phyloP scores from a whole-genome alignment of 75 land plant species.

The Selaginella tamariscina region DNA sequence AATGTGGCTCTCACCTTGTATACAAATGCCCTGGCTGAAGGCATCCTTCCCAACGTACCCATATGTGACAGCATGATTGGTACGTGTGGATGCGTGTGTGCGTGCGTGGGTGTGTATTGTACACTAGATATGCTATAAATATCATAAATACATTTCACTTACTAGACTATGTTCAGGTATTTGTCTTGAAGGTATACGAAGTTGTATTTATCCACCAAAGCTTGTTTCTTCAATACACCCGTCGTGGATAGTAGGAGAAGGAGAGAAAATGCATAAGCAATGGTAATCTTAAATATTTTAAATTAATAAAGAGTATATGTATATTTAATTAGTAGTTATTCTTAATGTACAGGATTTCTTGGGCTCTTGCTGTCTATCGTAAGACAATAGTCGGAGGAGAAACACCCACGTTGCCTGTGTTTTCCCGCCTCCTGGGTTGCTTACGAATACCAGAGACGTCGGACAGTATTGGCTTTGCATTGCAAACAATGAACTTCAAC shows the following conservation, averaged over 20 bases:
- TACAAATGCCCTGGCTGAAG: conserved; percentile 46
- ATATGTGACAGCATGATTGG: conserved; percentile 68
- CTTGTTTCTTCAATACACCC: not conserved
- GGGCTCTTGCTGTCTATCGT: conserved; percentile 53
- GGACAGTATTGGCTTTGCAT: conserved; percentile 18
- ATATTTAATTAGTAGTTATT: too few relatives aligned
- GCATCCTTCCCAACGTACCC: conserved; percentile 39
- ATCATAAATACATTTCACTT: too few relatives aligned
- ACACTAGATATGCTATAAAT: not conserved
- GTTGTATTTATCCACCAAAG: not conserved
- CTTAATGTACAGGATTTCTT: conserved; percentile 61
- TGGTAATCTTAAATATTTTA: conserved; percentile 32
- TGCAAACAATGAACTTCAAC: conserved; percentile 28
- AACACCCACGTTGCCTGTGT: conserved; percentile 36
- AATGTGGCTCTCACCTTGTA: conserved; percentile 48
- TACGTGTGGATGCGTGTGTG: conserved; percentile 15
- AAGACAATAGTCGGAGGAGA: conserved; percentile 53
- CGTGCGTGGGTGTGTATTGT: not conserved
- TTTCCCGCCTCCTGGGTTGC: conserved; percentile 76
- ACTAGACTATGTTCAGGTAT: too few relatives aligned
- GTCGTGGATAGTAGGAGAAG: conserved; percentile 12
- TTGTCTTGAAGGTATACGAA: not conserved
- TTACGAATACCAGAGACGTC: conserved; percentile 48
- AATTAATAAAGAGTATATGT: too few relatives aligned
- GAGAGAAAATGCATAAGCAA: conserved; percentile 28